These are phyloP conservation scores for Solanum chaucha DNA, from an alignment of 257 asterid species.

Conservation along the genomic window DNA sequence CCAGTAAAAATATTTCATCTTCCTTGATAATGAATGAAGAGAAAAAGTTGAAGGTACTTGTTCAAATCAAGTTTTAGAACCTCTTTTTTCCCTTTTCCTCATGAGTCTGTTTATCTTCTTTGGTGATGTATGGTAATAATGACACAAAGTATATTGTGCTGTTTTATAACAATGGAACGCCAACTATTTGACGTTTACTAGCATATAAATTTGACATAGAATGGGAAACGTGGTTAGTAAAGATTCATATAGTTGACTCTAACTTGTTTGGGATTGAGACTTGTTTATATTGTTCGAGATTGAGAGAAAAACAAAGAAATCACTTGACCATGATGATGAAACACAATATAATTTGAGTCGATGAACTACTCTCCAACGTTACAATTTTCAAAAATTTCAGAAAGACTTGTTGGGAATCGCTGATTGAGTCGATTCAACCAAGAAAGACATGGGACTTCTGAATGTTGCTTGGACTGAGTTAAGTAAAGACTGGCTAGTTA, in stretches of 20 bases:
- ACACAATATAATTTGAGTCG: not conserved
- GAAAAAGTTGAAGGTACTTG: not conserved
- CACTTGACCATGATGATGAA: not conserved
- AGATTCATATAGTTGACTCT: not conserved
- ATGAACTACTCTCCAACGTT: not conserved
- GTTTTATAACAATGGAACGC: not conserved
- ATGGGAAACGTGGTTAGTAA: not conserved
- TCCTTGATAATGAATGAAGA: not conserved
- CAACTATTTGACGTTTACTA: not conserved
- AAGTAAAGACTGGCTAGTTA: not conserved
- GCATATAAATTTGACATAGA: not conserved
- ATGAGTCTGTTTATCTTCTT: not conserved
- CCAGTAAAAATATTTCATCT: not conserved
- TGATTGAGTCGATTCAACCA: not conserved
- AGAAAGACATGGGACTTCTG: not conserved
- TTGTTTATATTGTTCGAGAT: not conserved
- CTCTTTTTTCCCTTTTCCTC: not conserved
- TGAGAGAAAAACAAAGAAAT: not conserved
- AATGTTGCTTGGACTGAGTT: not conserved
- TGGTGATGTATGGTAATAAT: not conserved
- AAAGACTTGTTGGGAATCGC: not conserved
- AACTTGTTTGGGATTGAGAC: not conserved
- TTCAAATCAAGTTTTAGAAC: not conserved
- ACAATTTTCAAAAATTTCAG: not conserved
- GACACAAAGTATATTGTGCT: not conserved